phyloP scores from a whole-genome alignment of 2,329 filamentous ascomycete genomes.

The Huntiella omanensis region DNA sequence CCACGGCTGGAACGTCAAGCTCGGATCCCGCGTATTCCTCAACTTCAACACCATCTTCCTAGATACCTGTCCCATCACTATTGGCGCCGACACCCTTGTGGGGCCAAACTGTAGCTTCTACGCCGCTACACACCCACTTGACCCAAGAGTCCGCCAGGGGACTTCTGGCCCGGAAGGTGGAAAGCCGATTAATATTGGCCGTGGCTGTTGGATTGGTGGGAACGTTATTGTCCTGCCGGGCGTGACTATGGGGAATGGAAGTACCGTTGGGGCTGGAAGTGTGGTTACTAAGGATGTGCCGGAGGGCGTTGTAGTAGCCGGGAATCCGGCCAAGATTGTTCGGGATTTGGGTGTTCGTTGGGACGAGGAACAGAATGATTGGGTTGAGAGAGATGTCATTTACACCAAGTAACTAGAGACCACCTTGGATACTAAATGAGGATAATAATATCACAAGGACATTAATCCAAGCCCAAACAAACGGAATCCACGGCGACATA shows the following conservation, averaged over 20 bases:
- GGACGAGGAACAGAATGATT: conserved; percentile 6
- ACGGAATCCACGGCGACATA: conserved; percentile 90
- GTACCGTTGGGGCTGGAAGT: conserved; percentile 59
- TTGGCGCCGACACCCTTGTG: conserved; percentile 60
- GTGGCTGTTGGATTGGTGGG: conserved; percentile 67
- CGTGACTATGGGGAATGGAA: conserved; percentile 57
- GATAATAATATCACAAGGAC: conserved; percentile 67
- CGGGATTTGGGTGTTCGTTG: background rate
- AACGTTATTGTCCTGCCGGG: conserved; percentile 55
- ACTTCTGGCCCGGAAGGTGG: conserved; percentile 57
- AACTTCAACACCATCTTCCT: conserved; percentile 58
- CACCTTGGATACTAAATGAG: conserved; percentile 84
- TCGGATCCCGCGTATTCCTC: conserved; percentile 55
- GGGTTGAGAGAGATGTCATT: background rate
- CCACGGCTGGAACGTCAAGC: conserved; percentile 56
- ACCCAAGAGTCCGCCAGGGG: conserved; percentile 56
- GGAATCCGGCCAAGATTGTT: conserved; percentile 47
- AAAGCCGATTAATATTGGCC: conserved; percentile 53
- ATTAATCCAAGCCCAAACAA: conserved; percentile 74
- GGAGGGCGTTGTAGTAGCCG: conserved; percentile 41
- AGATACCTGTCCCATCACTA: conserved; percentile 55
- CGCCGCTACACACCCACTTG: conserved; percentile 56
- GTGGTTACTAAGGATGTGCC: conserved; percentile 67
- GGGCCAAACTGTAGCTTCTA: conserved; percentile 65
- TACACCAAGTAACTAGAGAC: conserved; percentile 34